Evolutionary conservation across 1,139 yeast species (phyloP).

Genomic region (Magnusiomyces tetraspermus): DNA sequence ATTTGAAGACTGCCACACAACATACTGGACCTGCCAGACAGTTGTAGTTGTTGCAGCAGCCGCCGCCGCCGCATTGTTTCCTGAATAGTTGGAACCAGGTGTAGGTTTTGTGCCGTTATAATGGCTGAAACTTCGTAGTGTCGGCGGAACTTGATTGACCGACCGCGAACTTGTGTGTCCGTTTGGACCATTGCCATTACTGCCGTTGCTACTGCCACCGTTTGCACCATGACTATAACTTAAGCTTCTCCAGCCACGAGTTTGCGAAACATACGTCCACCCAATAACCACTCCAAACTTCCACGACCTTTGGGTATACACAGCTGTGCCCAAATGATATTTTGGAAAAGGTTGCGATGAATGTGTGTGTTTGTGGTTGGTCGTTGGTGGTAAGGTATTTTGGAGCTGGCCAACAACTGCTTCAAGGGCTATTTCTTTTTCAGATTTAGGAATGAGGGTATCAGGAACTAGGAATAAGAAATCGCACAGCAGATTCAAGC

Average conservation of each 20-base stretch:
- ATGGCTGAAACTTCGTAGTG: too few species aligned
- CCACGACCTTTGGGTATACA: slow-evolving; percentile 2
- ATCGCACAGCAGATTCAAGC: slow-evolving; percentile 6
- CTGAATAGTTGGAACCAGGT: background rate
- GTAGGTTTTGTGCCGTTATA: background rate
- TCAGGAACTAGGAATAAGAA: slow-evolving; percentile 9
- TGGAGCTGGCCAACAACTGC: background rate
- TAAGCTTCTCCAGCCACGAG: background rate
- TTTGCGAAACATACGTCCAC: slow-evolving; percentile 3
- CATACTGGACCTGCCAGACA: background rate
- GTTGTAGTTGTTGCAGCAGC: too few species aligned
- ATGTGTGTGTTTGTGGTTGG: background rate
- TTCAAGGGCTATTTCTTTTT: background rate
- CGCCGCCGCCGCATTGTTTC: background rate
- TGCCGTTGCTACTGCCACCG: too few species aligned
- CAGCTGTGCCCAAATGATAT: slow-evolving; percentile 6
- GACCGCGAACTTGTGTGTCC: too few species aligned
- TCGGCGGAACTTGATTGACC: too few species aligned
- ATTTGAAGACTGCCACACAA: background rate
- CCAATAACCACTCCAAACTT: slow-evolving; percentile 10
- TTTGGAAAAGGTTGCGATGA: background rate
- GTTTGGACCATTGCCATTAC: too few species aligned
- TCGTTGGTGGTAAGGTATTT: background rate
- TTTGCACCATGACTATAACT: too few species aligned
- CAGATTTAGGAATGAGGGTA: background rate